Evolutionary conservation across 805 yeast genomes (phyloP).

Genomic region (Candida hungchunana): DNA sequence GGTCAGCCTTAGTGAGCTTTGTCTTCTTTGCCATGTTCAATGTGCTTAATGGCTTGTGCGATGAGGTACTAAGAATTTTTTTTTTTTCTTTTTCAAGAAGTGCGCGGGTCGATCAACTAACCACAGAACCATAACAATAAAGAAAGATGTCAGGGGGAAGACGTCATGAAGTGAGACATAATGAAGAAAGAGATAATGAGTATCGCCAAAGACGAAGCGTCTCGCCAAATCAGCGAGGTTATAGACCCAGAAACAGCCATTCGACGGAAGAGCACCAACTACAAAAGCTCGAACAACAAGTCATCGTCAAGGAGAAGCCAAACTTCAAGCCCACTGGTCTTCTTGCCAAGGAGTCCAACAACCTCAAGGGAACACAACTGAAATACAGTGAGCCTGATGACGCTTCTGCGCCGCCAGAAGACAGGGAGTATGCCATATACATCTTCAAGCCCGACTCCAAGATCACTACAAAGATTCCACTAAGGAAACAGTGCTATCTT

Average conservation of each 20-base stretch:
- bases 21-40: slow-evolving; percentile 33
- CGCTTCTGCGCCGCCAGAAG: slow-evolving; percentile 27
- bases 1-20: slow-evolving; percentile 30
- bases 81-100: neutral
- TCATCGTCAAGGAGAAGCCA: slow-evolving; percentile 23
- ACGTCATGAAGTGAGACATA: too few relatives aligned
- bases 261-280: too few relatives aligned
- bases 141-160: too few relatives aligned
- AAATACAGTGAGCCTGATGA: slow-evolving; percentile 37
- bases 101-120: too few relatives aligned
- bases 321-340: slow-evolving; percentile 40
- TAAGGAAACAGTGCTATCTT: slow-evolving; percentile 29
- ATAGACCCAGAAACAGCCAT: too few relatives aligned
- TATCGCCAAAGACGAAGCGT: too few relatives aligned
- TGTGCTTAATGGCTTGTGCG: neutral
- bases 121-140: too few relatives aligned
- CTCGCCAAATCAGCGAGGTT: too few relatives aligned
- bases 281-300: too few relatives aligned
- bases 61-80: neutral
- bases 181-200: too few relatives aligned
- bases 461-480: slow-evolving; percentile 21
- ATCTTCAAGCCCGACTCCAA: slow-evolving; percentile 28
- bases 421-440: slow-evolving; percentile 26
- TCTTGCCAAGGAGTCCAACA: slow-evolving; percentile 37
- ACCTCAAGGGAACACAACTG: slow-evolving; percentile 31